A percentile compares a stretch with the other conserved stretches of the same genome.
These are phyloP conservation scores for Cyberlindnera misumaiensis DNA, from an alignment of 805 yeast genomes.

Conservation along the genomic window DNA sequence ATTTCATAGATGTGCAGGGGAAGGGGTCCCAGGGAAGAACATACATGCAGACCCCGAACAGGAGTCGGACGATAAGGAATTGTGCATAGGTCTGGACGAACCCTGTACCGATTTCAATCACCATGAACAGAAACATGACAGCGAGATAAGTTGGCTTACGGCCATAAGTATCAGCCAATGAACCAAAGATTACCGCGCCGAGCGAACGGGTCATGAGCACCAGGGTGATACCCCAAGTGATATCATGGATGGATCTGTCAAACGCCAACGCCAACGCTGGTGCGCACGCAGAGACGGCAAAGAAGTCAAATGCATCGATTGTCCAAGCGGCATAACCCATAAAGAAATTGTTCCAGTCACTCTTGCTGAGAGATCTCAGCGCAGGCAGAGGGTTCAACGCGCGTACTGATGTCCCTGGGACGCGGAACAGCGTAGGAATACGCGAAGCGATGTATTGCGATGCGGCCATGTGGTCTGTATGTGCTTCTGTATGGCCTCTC, in stretches of 20 bases:
- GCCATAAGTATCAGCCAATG: constrained; percentile 55
- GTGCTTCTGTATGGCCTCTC: neutral
- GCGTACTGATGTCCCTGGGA: constrained; percentile 21
- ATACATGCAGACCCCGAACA: constrained; percentile 58
- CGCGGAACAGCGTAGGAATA: constrained; percentile 21
- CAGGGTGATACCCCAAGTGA: constrained; percentile 70
- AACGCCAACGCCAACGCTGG: constrained; percentile 43
- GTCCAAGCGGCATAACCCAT: constrained; percentile 65
- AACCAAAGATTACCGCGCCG: constrained; percentile 62
- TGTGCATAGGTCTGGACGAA: constrained; percentile 52
- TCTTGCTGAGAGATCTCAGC: constrained; percentile 28
- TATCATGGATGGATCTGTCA: constrained; percentile 35
- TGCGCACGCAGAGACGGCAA: constrained; percentile 52
- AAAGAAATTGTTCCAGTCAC: constrained; percentile 51
- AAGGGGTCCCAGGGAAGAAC: neutral
- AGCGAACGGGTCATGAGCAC: constrained; percentile 65
- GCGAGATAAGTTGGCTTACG: constrained; percentile 59
- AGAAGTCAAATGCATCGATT: constrained; percentile 68
- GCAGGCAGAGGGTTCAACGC: constrained; percentile 39
- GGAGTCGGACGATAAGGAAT: constrained; percentile 54
- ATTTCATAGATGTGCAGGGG: too few species aligned
- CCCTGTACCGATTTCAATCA: constrained; percentile 59
- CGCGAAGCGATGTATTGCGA: constrained; percentile 19
- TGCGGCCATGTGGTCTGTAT: constrained; percentile 1
- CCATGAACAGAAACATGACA: constrained; percentile 44